Conservation (phyloP, 495 filamentous ascomycete species). For the Penicillium robsamsonii region DNA sequence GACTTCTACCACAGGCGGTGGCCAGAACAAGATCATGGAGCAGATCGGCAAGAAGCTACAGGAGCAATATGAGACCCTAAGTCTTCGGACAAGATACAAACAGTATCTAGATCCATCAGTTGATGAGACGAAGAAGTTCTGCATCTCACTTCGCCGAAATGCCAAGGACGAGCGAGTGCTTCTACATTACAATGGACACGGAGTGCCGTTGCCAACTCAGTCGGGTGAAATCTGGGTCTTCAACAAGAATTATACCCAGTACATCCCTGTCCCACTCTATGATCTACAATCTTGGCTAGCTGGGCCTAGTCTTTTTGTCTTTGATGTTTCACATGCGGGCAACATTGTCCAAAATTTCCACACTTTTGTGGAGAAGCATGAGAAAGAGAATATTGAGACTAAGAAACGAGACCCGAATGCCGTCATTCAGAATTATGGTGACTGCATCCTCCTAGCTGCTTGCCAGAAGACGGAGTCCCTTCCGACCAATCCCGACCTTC, state of each 20-base stretch:
- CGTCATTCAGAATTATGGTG: slow-evolving; percentile 63
- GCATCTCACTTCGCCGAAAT: slow-evolving; percentile 79
- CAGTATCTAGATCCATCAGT: slow-evolving; percentile 94
- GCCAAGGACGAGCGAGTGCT: slow-evolving; percentile 94
- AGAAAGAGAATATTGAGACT: slow-evolving; percentile 74
- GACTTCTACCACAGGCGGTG: slow-evolving; percentile 60
- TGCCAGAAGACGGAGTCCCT: slow-evolving; percentile 86
- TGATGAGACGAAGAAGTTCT: slow-evolving; percentile 95
- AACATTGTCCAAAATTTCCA: slow-evolving; percentile 95
- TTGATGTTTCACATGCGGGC: slow-evolving; percentile 93
- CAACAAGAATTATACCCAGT: slow-evolving; percentile 98
- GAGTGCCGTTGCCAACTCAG: slow-evolving; percentile 92
- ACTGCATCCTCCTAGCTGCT: slow-evolving; percentile 90
- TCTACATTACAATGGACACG: slow-evolving; percentile 98
- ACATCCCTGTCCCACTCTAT: slow-evolving; percentile 94
- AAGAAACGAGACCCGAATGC: slow-evolving; percentile 70
- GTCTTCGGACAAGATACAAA: slow-evolving; percentile 92
- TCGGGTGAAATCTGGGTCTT: slow-evolving; percentile 99
- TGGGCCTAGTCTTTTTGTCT: slow-evolving; percentile 93
- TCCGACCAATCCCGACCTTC: slow-evolving; percentile 93
- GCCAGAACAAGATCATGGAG: slow-evolving; percentile 82
- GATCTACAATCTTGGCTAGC: slow-evolving; percentile 96
- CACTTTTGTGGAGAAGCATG: slow-evolving; percentile 89
- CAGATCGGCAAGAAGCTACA: slow-evolving; percentile 94
- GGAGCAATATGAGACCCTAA: slow-evolving; percentile 91